phyloP scores from a whole-genome alignment of 306 rosid genomes.

The Abrus precatorius region DNA sequence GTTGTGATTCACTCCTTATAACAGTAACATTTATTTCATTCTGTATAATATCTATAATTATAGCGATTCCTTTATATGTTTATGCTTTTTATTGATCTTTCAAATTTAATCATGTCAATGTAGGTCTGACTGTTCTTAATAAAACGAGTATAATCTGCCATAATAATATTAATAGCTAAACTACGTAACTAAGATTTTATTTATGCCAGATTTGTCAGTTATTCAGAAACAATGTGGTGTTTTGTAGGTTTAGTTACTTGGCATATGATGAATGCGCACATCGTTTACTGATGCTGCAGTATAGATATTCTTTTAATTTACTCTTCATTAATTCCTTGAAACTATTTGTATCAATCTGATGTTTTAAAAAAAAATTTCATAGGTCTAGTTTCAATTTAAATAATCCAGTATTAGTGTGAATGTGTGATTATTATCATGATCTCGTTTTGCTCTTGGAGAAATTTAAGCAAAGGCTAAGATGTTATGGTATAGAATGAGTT shows the following conservation, averaged over 20 bases:
- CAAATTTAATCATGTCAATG: slow-evolving; percentile 22
- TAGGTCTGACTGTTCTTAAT: slow-evolving; percentile 1
- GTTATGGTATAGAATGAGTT: slow-evolving; percentile 43
- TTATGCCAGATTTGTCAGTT: slow-evolving; percentile 31
- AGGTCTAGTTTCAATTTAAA: slow-evolving; percentile 18
- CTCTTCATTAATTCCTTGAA: slow-evolving; percentile 17
- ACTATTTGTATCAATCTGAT: slow-evolving; percentile 5
- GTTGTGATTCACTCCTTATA: slow-evolving; percentile 26
- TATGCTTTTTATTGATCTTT: slow-evolving; percentile 18
- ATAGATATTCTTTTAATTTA: slow-evolving; percentile 10
- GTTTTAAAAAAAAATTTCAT: slow-evolving; percentile 6
- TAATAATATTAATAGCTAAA: neutral
- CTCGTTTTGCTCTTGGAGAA: slow-evolving; percentile 17
- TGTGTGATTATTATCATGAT: slow-evolving; percentile 1
- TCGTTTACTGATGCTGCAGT: slow-evolving; percentile 19
- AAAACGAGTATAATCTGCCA: slow-evolving; percentile 18
- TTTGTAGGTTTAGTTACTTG: slow-evolving; percentile 31
- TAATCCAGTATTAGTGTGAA: slow-evolving; percentile 19
- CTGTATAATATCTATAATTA: slow-evolving; percentile 24
- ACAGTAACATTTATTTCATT: slow-evolving; percentile 18
- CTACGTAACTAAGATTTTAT: neutral
- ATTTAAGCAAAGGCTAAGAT: slow-evolving; percentile 37
- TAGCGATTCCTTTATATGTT: slow-evolving; percentile 24
- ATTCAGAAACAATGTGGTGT: slow-evolving; percentile 29
- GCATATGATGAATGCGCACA: slow-evolving; percentile 1